Evolutionary conservation across 2,329 filamentous ascomycete genomes (phyloP), one percentile per base, ranked within the genome.

Genomic region (Emergomyces africanus): DNA sequence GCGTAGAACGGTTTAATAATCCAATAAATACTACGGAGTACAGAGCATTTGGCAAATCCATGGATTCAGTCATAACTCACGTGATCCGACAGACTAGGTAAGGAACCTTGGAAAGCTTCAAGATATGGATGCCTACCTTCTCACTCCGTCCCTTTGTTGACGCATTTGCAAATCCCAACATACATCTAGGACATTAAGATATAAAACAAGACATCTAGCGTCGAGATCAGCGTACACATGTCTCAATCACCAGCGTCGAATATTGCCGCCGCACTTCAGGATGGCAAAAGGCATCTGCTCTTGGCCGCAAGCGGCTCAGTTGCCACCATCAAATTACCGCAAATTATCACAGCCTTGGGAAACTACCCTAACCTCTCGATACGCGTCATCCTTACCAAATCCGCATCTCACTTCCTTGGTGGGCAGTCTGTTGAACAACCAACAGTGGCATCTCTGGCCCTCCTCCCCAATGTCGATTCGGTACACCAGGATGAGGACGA

Each of bases 401-500:
- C 86, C 1, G 88, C 92, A 0, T 74, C 80, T 28, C 79, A 85
- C 35, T 97, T 97, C 71, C 83, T 97, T 0, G 77, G 78, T 14
- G 88, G 87, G 33, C 89, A 95, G 69, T 83, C 84, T 39, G 69
- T 72, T 2, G 91, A 96, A 71, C 90, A 96, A 70, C 90, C 91
- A 0, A 76, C 79, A 0, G 70, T 94, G 1, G 73, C 78, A 0
- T 73, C 80, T 0, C 75, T 96, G 4, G 72, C 76, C 14, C 66
- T 72, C 2, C 73, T 89, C 5, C 82, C 84, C 2, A 86, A 87
- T 63, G 88, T 97, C 6, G 90, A 95, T 49, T 88, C 79, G 23
- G 79, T 96, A 54, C 91, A 96, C 72, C 77, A 80, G 9, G 90
- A 97, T 69, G 82, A 83, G n/a, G 88, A 91, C 64, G 94, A 97